Evolutionary conservation across 202 grass and related monocot genomes (phyloP), one percentile per base, ranked within the genome.

Genomic region (Setaria viridis): DNA sequence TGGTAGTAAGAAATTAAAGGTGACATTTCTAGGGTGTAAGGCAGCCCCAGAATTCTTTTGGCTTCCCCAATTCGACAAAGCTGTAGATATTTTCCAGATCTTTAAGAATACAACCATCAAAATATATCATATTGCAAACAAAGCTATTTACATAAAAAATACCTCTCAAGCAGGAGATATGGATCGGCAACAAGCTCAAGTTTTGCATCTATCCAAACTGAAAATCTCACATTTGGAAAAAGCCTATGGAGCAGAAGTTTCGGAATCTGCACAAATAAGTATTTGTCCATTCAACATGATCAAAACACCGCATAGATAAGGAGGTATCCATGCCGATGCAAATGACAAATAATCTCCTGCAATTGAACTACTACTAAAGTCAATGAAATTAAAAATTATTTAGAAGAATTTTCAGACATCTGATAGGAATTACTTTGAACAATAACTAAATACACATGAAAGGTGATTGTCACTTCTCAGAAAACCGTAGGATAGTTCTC

Each of bases 201-300:
- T 82, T 96, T 99, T 84, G 91, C 91, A 59, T 99, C 97, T 86
- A 96, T 94, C 91, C 93, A 99, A 79, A 95, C 64, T 55, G 91
- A 96, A 91, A 82, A 98, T 69, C 88, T 91, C 69, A 89, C 90
- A 62, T 95, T 98, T 76, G 93, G 96, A 70, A 98, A 98, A 73
- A 98, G 93, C 77, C 95, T 94, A 89, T 98, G 95, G 70, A 98
- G 86, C 54, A 98, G 88, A 92, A 98, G 90, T 88, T 98, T 98
- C 43, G 95, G 95, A 81, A 98, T 92, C 95, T 98, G 91, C 87
- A 88, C 54, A 64, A 32, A 84, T 71, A 81, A 67, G 11, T 45
- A 84, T 76, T 43, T 54, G 62, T 41, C 84, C 85, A 87, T 80
- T 91, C 47, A 70, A 70, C 4, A 56, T 76, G 63, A 16, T 80